Base-by-base conservation (phyloP, 73 alveolate genomes). In the Paramecium biaurelia region DNA sequence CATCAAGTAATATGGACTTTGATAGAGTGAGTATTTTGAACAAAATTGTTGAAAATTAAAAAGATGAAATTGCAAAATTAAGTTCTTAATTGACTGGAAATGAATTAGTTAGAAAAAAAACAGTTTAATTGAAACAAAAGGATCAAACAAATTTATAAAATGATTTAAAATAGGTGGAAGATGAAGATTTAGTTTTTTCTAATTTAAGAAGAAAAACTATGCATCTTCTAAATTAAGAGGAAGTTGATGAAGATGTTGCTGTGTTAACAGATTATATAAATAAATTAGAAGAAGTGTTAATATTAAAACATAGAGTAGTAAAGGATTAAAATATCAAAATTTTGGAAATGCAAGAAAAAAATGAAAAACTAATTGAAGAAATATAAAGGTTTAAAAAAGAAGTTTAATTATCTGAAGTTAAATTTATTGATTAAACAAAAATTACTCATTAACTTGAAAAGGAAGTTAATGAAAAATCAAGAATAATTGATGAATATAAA, bases 221-320 rank as follows among this genome's bases (percentile, higher is more conserved):
- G 45, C 3, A 63, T 26, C 1, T 63, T 0, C 7, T 63, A 14
- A 30, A 63, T 30, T 12, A 26, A 63, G 53, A 63, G 12, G 84
- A 63, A 63, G 84, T 63, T 63, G 84, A 63, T 63, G 84, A 63
- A n/a, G 84, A 63, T 63, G 84, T 63, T 9, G 84, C 84, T 63
- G 45, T 63, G 2, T 63, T 63, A 32, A 30, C 84, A 26, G 84
- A 63, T 26, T 63, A 63, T 5, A 63, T 63, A 9, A 63, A 63
- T 63, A 63, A 63, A 32, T 63, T 63, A 12, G 84, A 63, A 30
- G 84, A 63, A 9, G 84, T 63, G 2, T 32, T 63, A 26, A 63
- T 63, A 63, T 32, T 63, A 30, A 63, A 63, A 11, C 84, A 63
- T 63, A 26, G 84, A 26, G 41, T 63, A 10, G 84, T 63, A 5